Conservation (phyloP, 805 yeast species). For the Brettanomyces anomalus region DNA sequence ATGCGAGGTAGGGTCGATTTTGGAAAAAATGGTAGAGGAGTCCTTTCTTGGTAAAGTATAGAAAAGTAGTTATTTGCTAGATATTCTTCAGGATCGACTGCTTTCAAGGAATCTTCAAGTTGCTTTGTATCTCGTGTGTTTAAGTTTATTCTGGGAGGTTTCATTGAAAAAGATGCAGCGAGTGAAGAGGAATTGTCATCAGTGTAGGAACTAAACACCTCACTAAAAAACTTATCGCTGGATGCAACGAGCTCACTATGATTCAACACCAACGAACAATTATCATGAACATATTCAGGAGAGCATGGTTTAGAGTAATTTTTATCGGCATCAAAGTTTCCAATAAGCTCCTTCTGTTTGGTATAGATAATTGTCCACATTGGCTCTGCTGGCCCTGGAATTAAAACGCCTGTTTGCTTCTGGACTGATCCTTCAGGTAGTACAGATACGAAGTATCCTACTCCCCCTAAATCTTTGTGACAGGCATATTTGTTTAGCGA, state of each 20-base stretch:
- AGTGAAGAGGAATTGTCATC: background rate
- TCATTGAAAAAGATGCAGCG: conserved; percentile 1
- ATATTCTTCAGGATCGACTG: conserved; percentile 20
- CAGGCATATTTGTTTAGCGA: background rate
- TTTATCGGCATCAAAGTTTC: background rate
- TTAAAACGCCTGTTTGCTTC: background rate
- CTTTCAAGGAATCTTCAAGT: conserved; percentile 5
- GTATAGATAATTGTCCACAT: background rate
- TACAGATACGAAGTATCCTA: background rate
- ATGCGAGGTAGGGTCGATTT: conserved; percentile 25
- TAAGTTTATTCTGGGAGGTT: background rate
- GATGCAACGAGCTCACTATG: background rate
- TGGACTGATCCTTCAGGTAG: background rate
- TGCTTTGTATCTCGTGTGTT: conserved; percentile 2
- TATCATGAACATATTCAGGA: too few species aligned
- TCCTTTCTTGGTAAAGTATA: conserved; percentile 17
- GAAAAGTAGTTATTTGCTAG: conserved; percentile 20
- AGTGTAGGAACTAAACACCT: background rate
- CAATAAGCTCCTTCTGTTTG: background rate
- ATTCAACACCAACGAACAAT: background rate
- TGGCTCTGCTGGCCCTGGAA: background rate
- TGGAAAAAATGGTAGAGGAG: conserved; percentile 22
- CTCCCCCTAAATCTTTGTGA: background rate
- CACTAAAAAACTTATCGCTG: background rate
- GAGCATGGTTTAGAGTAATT: too few species aligned